phyloP scores from a whole-genome alignment of 2,329 filamentous ascomycete genomes.

The Xylariaceae sp. region DNA sequence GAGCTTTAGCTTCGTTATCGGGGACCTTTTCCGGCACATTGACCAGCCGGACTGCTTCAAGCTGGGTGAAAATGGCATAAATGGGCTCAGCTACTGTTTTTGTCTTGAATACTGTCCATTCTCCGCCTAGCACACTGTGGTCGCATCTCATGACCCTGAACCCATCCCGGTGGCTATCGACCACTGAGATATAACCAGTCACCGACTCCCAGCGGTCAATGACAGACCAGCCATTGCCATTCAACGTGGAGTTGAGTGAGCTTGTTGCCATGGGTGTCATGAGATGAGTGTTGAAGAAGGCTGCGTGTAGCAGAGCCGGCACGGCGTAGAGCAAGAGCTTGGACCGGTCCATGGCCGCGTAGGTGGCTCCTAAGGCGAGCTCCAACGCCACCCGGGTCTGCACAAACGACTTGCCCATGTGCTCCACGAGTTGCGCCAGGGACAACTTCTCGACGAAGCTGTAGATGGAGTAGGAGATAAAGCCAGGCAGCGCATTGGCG shows the following conservation, averaged over 20 bases:
- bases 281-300: slow-evolving; percentile 67
- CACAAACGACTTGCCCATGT: slow-evolving; percentile 54
- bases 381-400: slow-evolving; percentile 69
- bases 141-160: slow-evolving; percentile 87
- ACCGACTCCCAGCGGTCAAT: slow-evolving; percentile 77
- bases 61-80: slow-evolving; percentile 91
- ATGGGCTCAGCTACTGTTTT: slow-evolving; percentile 69
- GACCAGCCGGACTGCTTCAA: slow-evolving; percentile 83
- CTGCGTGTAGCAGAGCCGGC: slow-evolving; percentile 66
- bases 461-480: slow-evolving; percentile 60
- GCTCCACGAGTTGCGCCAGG: slow-evolving; percentile 32
- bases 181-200: slow-evolving; percentile 86
- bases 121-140: slow-evolving; percentile 86
- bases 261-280: slow-evolving; percentile 52
- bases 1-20: slow-evolving; percentile 65
- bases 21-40: slow-evolving; percentile 45
- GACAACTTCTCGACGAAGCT: slow-evolving; percentile 39
- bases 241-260: slow-evolving; percentile 59
- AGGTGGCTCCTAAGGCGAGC: slow-evolving; percentile 56
- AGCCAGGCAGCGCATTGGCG: slow-evolving; percentile 56
- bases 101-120: slow-evolving; percentile 62
- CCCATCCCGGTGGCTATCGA: slow-evolving; percentile 63
- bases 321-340: slow-evolving; percentile 58
- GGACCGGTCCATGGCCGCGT: slow-evolving; percentile 60
- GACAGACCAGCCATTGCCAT: slow-evolving; percentile 60